Conservation (phyloP, 139 green algal genomes). For the Volvox reticuliferus region DNA sequence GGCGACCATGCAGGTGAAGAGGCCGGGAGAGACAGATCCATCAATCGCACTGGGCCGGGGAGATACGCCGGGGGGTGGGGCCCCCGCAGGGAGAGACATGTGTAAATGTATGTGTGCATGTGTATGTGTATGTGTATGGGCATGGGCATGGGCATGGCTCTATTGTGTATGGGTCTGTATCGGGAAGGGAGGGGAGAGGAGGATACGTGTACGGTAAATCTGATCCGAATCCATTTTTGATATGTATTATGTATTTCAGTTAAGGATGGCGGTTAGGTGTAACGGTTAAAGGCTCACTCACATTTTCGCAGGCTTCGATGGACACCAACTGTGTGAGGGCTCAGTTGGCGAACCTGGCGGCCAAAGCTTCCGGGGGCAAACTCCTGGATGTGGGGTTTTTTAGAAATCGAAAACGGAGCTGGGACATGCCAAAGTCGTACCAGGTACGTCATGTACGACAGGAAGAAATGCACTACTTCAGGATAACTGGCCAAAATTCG, state of each 20-base stretch:
- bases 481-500: not conserved
- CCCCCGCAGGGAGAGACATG: no score
- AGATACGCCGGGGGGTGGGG: no score
- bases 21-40: not conserved
- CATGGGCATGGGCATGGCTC: not conserved
- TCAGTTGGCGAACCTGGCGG: not conserved
- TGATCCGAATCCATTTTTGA: no score
- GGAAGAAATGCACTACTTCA: not conserved
- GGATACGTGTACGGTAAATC: no score
- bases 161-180: not conserved
- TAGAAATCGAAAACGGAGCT: not conserved
- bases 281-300: no score
- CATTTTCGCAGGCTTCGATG: no score
- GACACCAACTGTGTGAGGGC: not conserved
- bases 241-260: no score
- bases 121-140: not conserved
- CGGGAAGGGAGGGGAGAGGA: no score
- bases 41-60: no score
- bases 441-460: not conserved
- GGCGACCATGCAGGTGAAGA: slow-evolving; percentile 3
- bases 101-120: not conserved
- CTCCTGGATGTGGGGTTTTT: not conserved
- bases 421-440: not conserved
- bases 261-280: no score
- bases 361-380: not conserved